phyloP scores from a whole-genome alignment of 768 basidiomycete species.

The Multifurca ochricompacta region DNA sequence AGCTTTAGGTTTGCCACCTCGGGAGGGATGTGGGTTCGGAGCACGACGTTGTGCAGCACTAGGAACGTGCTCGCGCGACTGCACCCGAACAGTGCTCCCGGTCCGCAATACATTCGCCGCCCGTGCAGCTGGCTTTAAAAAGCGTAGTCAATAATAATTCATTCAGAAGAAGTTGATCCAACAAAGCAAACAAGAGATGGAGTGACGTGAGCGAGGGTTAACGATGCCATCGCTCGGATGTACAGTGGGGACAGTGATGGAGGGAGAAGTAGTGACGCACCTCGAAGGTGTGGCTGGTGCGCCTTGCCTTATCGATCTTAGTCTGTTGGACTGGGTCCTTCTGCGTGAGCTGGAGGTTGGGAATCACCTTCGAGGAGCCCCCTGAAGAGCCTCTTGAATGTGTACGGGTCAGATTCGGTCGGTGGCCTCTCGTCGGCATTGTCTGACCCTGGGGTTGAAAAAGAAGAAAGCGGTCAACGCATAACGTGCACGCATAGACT shows the following conservation, averaged over 20 bases:
- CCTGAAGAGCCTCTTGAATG: conserved; percentile 58
- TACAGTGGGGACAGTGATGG: background rate
- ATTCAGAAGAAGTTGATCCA: background rate
- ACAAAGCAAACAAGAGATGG: background rate
- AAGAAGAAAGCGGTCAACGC: background rate
- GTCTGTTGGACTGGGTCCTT: conserved; percentile 45
- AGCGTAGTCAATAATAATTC: background rate
- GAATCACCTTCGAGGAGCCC: conserved; percentile 44
- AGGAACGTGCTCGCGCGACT: conserved; percentile 15
- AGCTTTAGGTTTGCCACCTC: conserved; percentile 31
- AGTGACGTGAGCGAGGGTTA: background rate
- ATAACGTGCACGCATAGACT: too few relatives aligned
- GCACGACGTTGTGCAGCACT: conserved; percentile 11
- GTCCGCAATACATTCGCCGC: conserved; percentile 9
- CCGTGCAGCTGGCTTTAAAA: conserved; percentile 6
- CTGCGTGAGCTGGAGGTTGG: conserved; percentile 63
- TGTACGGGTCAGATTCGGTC: conserved; percentile 43
- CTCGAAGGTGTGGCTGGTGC: conserved; percentile 36
- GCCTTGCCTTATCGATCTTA: conserved; percentile 47
- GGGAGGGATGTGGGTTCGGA: background rate
- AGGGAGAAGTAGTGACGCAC: conserved; percentile 30
- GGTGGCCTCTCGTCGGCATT: conserved; percentile 47
- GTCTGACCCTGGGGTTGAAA: conserved; percentile 1
- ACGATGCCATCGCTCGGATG: background rate
- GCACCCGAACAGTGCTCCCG: conserved; percentile 14